Base-by-base conservation (phyloP, 331 rosid genomes). In the Pyracantha coccinea region DNA sequence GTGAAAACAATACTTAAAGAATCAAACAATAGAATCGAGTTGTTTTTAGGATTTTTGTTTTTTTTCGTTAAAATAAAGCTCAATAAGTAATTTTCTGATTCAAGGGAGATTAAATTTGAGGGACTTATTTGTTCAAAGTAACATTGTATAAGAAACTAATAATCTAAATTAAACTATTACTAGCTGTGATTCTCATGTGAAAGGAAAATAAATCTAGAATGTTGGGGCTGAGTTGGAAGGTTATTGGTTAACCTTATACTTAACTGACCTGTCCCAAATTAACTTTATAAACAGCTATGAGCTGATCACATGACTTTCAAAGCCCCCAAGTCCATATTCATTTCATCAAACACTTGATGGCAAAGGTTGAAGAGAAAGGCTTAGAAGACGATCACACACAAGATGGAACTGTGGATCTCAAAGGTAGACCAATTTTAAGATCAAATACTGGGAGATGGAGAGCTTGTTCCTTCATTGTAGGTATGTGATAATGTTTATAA, bases 391-490 rank as follows among this genome's bases (percentile, higher is more conserved):
- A 78, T 8, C 66, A 78, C 69, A 82, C 85, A 28, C 59, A 78
- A 74, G 85, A 82, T 25, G 85, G 85, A 27, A 78, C 82, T 28
- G 74, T 78, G 47, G 70, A 78, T 71, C 85, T 82, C 28, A 66
- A 74, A 64, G 85, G 85, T 1, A 64, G 31, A 31, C 85, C 82
- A 1, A 38, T 82, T 65, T 45, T 78, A 13, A 74, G 85, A 73
- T 82, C 83, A 62, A 69, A 78, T 5, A 82, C 80, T 1, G 85
- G 85, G 7, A 29, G 80, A 75, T 82, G 85, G 85, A 78, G 8
- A 50, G 80, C 82, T 69, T 82, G 85, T 58, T 82, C 85, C 52
- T 82, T 74, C 80, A 74, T 78, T 31, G 82, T 78, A 20, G 85
- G 85, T 82, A 27, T 66, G 82, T 77, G 52, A 50, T 27, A 11